Conservation (phyloP, 371 early-diverging fungal species). For the Syncephalastrum monosporum region DNA sequence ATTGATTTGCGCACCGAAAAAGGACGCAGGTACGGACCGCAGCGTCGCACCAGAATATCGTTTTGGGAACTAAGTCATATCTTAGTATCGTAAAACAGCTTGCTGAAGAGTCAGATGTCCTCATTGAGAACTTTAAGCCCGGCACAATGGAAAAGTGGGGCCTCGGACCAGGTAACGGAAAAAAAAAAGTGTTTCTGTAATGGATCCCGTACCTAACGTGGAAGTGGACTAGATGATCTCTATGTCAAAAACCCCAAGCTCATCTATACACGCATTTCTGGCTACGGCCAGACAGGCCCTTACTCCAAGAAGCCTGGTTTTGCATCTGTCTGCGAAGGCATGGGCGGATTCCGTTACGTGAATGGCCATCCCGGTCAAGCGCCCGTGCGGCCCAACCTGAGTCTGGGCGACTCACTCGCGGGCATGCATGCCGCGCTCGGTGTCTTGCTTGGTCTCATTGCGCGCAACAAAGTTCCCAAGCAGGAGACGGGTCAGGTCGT, state of each 20-base stretch:
- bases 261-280: conserved; percentile 55
- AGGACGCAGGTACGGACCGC: conserved; percentile 38
- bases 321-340: conserved; percentile 60
- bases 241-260: conserved; percentile 41
- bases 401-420: conserved; percentile 57
- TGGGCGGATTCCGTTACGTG: conserved; percentile 55
- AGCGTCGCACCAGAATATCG: background rate
- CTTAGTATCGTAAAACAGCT: conserved; percentile 43
- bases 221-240: conserved; percentile 29
- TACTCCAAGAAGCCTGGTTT: conserved; percentile 53
- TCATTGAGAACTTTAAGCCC: conserved; percentile 60
- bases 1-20: conserved; percentile 47
- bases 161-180: conserved; percentile 47
- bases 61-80: background rate
- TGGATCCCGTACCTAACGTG: background rate
- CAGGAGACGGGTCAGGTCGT: conserved; percentile 51
- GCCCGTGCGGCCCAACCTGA: conserved; percentile 57
- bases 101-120: conserved; percentile 49
- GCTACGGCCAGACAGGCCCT: conserved; percentile 59
- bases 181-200: background rate
- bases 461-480: conserved; percentile 31
- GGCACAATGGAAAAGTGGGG: conserved; percentile 67
- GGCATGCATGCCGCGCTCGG: conserved; percentile 58
- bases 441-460: conserved; percentile 38
- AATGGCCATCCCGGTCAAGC: conserved; percentile 50